A percentile compares a stretch with the other conserved stretches of the same genome.
phyloP scores from a whole-genome alignment of 2,329 filamentous ascomycete species.

The Verticillium isaacii region DNA sequence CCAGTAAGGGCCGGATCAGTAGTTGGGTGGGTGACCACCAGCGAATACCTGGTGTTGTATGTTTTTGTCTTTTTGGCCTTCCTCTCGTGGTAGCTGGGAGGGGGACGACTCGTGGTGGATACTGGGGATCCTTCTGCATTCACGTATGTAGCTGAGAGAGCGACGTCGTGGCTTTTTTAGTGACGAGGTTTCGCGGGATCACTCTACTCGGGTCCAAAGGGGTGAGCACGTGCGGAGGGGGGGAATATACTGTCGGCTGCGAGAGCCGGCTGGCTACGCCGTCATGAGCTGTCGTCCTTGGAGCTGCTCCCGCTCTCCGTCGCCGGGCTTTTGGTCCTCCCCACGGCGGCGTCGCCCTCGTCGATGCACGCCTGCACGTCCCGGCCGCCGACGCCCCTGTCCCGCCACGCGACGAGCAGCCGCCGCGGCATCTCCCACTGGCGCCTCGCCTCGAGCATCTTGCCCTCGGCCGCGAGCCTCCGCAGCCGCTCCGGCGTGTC shows the following conservation, averaged over 20 bases:
- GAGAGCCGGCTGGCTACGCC: background rate
- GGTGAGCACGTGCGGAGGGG: no score
- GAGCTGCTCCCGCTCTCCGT: slow-evolving; percentile 7
- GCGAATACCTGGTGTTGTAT: no score
- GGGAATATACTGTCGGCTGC: background rate
- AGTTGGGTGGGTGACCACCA: no score
- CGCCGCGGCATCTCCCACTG: slow-evolving; percentile 51
- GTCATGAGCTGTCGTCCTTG: slow-evolving; percentile 10
- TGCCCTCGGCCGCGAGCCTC: slow-evolving; percentile 53
- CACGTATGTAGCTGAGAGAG: no score
- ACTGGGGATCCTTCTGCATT: no score
- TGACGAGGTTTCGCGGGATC: no score
- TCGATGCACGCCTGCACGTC: slow-evolving; percentile 50
- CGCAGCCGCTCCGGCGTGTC: slow-evolving; percentile 56
- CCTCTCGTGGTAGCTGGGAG: no score
- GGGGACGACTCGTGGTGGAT: no score
- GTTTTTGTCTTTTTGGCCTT: no score
- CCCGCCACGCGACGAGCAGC: slow-evolving; percentile 49
- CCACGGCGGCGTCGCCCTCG: slow-evolving; percentile 48
- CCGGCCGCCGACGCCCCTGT: slow-evolving; percentile 47
- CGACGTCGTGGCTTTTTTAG: no score
- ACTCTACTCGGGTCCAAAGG: no score
- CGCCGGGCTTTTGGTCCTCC: slow-evolving; percentile 12
- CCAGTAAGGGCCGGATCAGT: no score
- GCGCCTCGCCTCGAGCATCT: slow-evolving; percentile 52